Evolutionary conservation across 257 asterid species (phyloP).

Genomic region (Solanum bukasovii): DNA sequence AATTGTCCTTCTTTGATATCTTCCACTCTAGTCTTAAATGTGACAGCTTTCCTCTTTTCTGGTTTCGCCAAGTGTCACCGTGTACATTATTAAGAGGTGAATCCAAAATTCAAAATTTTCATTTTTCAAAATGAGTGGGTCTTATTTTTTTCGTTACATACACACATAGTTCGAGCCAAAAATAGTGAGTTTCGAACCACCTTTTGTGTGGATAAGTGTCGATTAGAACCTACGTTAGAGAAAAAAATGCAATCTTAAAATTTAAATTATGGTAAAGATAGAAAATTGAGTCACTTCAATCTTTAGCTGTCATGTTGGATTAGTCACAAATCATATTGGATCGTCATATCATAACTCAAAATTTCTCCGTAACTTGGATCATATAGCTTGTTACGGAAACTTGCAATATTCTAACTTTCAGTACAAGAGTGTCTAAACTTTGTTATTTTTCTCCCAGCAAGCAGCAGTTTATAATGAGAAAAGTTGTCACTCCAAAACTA

Average conservation of each 20-base stretch:
- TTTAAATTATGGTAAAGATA: not conserved
- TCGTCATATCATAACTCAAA: not conserved
- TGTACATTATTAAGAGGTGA: not conserved
- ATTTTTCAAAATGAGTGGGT: not conserved
- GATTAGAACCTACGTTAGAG: not conserved
- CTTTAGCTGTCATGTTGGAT: not conserved
- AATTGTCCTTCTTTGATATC: not conserved
- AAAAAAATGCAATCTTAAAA: not conserved
- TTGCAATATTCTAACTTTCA: not conserved
- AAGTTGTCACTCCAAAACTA: not conserved
- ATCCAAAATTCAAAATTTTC: not conserved
- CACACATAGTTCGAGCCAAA: not conserved
- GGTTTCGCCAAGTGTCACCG: not conserved
- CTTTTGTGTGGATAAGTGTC: not conserved
- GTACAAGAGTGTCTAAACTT: not conserved
- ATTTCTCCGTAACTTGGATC: not conserved
- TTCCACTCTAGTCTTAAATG: not conserved
- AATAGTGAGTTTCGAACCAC: not conserved
- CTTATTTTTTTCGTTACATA: not conserved
- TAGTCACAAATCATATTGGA: not conserved
- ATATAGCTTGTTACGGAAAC: not conserved
- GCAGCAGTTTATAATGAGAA: not conserved
- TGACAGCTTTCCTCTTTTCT: not conserved
- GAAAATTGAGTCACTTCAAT: not conserved
- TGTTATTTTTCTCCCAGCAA: not conserved